Base-by-base conservation (phyloP, 192 early-diverging fungal genomes). In the Umbelopsis ramanniana region DNA sequence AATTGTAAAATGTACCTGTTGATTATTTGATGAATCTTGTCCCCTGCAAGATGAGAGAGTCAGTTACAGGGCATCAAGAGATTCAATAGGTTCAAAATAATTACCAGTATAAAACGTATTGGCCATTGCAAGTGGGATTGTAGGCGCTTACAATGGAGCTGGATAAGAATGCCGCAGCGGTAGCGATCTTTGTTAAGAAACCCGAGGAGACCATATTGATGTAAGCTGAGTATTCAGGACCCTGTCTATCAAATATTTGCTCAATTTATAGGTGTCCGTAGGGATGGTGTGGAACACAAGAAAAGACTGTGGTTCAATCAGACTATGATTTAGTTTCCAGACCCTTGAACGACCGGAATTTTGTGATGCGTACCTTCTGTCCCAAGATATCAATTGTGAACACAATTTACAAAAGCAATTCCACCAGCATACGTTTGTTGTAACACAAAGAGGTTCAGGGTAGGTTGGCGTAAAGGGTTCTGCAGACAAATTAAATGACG, bases 401-500 rank as follows among this genome's bases (percentile, higher is more conserved):
- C 33, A 37, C 23, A 29, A 8, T 17, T 19, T 37, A 26, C 57
- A 37, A 63, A 17, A 12, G 26, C 0, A 4, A 63, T 22, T 29
- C 11, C 57, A 17, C 19, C 15, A 50, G 48, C 1, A 3, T 6
- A 50, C 5, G 48, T 17, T 17, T 37, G 7, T 14, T 37, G 57
- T 63, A 9, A 37, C 33, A 63, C 57, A 37, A 37, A 19, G 48
- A 50, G 26, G 14, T 63, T 15, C 33, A 63, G 35, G 57, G 26
- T 35, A n/a, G 35, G 29, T 37, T 37, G 33, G 57, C 29, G 23
- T 17, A 3, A 17, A 63, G 57, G 57, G 57, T 37, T 33, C 57
- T 63, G 57, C 57, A 63, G 29, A 63, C 33, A 37, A 63, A 63
- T 63, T 63, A 63, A 63, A 63, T 50, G 48, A 50, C 48, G 48